Percentiles rank a stretch among this genome's conserved stretches.
Conservation (phyloP, 495 filamentous ascomycete genomes). For the Trichoderma orchidacearum region DNA sequence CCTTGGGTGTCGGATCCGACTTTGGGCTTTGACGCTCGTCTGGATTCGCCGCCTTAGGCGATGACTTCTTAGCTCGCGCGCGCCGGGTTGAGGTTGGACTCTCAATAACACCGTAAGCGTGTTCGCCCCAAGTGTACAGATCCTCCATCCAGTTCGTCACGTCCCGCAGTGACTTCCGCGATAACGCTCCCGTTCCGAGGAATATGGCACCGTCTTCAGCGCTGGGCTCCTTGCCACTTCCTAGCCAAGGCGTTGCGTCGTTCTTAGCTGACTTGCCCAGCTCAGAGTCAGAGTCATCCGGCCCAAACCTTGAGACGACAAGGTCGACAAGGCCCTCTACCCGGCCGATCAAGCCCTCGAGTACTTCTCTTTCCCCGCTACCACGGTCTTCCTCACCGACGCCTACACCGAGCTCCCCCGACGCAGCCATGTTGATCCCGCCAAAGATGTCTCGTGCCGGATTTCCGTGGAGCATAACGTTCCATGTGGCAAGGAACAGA, state of each 20-base stretch:
- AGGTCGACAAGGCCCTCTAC: slow-evolving; percentile 64
- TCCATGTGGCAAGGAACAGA: slow-evolving; percentile 68
- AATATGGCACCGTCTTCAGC: slow-evolving; percentile 75
- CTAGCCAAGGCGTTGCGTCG: slow-evolving; percentile 43
- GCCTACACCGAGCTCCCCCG: slow-evolving; percentile 83
- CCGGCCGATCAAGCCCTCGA: slow-evolving; percentile 69
- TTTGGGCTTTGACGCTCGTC: neutral
- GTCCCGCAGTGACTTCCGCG: slow-evolving; percentile 46
- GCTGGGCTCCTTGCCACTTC: slow-evolving; percentile 43
- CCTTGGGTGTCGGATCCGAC: neutral
- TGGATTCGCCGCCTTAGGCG: neutral
- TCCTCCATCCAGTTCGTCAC: slow-evolving; percentile 75
- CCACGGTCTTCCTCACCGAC: slow-evolving; percentile 91
- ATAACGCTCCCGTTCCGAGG: slow-evolving; percentile 57
- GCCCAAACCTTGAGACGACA: slow-evolving; percentile 74
- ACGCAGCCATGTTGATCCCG: slow-evolving; percentile 79
- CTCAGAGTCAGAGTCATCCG: slow-evolving; percentile 16
- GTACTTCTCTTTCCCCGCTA: slow-evolving; percentile 78
- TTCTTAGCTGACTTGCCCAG: slow-evolving; percentile 6
- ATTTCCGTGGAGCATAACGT: slow-evolving; percentile 79
- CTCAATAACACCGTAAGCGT: slow-evolving; percentile 68
- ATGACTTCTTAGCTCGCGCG: neutral
- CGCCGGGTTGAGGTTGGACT: slow-evolving; percentile 47
- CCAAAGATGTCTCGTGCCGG: slow-evolving; percentile 67
- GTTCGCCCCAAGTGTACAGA: slow-evolving; percentile 61